A percentile compares a stretch with the other conserved stretches of the same genome.
Evolutionary conservation across 2,329 filamentous ascomycete genomes (phyloP).

Genomic region (Eurotiales sp.): DNA sequence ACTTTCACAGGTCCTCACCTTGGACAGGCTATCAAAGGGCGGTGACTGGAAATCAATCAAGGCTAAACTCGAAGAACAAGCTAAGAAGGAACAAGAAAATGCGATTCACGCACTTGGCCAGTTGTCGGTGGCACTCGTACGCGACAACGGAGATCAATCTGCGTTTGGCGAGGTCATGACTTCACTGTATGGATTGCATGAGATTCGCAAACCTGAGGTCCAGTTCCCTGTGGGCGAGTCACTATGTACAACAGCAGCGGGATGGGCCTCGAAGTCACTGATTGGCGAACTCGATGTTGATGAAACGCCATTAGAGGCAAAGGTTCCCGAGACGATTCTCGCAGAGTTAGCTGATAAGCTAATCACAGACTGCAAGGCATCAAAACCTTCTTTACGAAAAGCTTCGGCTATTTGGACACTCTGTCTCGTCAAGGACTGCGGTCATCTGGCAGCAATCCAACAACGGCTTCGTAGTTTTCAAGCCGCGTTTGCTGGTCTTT

Average conservation of each 20-base stretch:
- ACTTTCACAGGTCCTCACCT: constrained; percentile 52
- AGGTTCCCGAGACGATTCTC: constrained; percentile 41
- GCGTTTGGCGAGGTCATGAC: constrained; percentile 54
- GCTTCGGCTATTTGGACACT: constrained; percentile 95
- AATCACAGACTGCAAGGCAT: constrained; percentile 71
- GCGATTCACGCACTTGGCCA: constrained; percentile 79
- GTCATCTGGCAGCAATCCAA: constrained; percentile 71
- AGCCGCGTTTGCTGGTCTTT: constrained; percentile 78
- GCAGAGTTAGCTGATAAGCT: constrained; percentile 65
- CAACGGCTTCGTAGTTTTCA: constrained; percentile 73
- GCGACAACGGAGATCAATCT: constrained; percentile 29
- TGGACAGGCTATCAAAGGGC: constrained; percentile 26
- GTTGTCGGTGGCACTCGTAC: constrained; percentile 56
- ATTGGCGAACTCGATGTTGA: constrained; percentile 74
- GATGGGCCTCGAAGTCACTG: constrained; percentile 81
- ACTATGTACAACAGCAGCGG: constrained; percentile 69
- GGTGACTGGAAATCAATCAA: constrained; percentile 48
- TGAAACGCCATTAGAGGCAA: constrained; percentile 40
- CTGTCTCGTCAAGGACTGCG: constrained; percentile 85
- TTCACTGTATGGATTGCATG: constrained; percentile 71
- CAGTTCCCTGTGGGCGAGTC: constrained; percentile 92
- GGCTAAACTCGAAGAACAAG: constrained; percentile 61
- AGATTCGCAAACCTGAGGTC: constrained; percentile 78
- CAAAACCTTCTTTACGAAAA: constrained; percentile 85
- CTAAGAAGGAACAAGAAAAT: constrained; percentile 76